Percentiles rank a stretch among this genome's conserved stretches.
phyloP scores from a whole-genome alignment of 352 stramenopile species.

The Pseudoperonospora humuli region DNA sequence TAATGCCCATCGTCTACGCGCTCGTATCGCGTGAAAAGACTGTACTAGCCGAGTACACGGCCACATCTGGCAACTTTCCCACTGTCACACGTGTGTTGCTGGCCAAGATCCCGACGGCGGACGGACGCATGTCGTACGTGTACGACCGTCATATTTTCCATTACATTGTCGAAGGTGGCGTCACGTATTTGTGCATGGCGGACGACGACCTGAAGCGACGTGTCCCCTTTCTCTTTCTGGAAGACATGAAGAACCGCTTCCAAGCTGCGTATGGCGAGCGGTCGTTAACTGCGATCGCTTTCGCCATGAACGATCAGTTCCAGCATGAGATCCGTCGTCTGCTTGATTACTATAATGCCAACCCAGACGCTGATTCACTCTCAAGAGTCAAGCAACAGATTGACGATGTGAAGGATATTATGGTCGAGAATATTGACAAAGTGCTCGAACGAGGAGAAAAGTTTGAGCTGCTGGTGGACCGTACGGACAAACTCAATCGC shows the following conservation, averaged over 20 bases:
- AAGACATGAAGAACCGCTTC: conserved; percentile 94
- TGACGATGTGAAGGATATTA: conserved; percentile 96
- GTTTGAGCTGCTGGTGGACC: conserved; percentile 92
- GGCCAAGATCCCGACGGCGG: conserved; percentile 90
- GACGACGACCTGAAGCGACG: conserved; percentile 92
- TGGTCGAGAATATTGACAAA: conserved; percentile 99
- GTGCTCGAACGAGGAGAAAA: conserved; percentile 98
- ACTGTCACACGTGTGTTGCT: conserved; percentile 96
- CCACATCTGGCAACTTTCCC: conserved; percentile 95
- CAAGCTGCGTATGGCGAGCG: conserved; percentile 70
- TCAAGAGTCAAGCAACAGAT: conserved; percentile 92
- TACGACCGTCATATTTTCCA: conserved; percentile 96
- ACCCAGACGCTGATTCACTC: conserved; percentile 89
- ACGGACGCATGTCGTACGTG: conserved; percentile 97
- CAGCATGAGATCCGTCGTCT: conserved; percentile 89
- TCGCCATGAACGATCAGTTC: conserved; percentile 98
- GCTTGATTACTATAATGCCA: conserved; percentile 80
- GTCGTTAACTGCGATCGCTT: conserved; percentile 90
- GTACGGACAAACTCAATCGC: conserved; percentile 94
- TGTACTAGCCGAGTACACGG: conserved; percentile 97
- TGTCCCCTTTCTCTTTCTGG: conserved; percentile 96
- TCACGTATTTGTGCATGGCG: conserved; percentile 98
- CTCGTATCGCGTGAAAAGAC: conserved; percentile 95
- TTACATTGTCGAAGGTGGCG: conserved; percentile 92
- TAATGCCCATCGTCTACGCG: conserved; percentile 88